Conservation (phyloP, 2,329 filamentous ascomycete genomes). For the Fusarium mundagurra region DNA sequence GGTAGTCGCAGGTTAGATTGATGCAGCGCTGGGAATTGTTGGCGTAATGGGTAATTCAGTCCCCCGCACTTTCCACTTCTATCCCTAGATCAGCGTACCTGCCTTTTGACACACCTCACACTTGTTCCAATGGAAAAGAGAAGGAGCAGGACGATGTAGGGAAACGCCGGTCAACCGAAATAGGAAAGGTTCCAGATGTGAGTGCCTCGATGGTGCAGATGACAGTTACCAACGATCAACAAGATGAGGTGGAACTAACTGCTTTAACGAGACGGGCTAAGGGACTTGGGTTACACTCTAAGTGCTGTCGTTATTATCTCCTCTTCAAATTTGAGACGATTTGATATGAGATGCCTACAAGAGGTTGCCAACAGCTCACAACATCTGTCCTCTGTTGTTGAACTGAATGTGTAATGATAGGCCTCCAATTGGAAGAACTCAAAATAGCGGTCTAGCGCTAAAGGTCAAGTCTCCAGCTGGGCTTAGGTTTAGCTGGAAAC, state of each 20-base stretch:
- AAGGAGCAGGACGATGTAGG: conserved; percentile 19
- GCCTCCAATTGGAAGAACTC: conserved; percentile 47
- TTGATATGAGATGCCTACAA: background rate
- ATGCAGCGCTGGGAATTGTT: background rate
- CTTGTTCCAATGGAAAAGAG: conserved; percentile 20
- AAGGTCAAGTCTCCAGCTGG: background rate
- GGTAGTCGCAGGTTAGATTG: background rate
- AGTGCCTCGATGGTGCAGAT: conserved; percentile 25
- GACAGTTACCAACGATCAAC: conserved; percentile 36
- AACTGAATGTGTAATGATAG: conserved; percentile 43
- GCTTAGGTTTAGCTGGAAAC: conserved; percentile 21
- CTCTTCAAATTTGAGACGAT: background rate
- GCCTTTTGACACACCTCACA: conserved; percentile 33
- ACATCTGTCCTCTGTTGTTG: background rate
- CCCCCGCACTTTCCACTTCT: conserved; percentile 35
- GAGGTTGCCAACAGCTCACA: background rate
- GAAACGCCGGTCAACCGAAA: conserved; percentile 30
- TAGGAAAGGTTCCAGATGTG: conserved; percentile 36
- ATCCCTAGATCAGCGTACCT: conserved; percentile 36
- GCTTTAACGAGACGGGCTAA: conserved; percentile 26
- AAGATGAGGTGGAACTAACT: conserved; percentile 26
- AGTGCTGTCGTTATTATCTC: background rate
- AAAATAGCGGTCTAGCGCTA: conserved; percentile 43
- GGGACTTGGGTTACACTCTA: conserved; percentile 19
- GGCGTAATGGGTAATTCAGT: conserved; percentile 11